These are phyloP conservation scores for Oryza nivara DNA, from an alignment of 176 grass and related monocot species.

Conservation along the genomic window DNA sequence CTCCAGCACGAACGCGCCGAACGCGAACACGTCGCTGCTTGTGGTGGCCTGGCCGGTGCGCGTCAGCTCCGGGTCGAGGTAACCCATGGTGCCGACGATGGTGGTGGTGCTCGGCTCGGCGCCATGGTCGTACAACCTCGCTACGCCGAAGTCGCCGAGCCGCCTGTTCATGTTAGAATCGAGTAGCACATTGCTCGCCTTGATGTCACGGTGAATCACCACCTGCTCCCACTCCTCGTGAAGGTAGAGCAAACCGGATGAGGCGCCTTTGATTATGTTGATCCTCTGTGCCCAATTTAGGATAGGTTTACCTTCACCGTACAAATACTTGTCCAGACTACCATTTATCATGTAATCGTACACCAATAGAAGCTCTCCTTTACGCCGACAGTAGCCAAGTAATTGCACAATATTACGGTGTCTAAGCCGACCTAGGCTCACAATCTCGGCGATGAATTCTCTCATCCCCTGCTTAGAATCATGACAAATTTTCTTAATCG, in stretches of 20 bases:
- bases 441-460: constrained; percentile 18
- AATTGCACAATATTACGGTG: not conserved
- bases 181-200: too few relatives aligned
- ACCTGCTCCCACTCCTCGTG: not conserved
- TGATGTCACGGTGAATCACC: not conserved
- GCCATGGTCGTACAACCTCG: not conserved
- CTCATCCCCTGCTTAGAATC: constrained; percentile 14
- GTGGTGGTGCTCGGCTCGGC: not conserved
- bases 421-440: not conserved
- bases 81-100: not conserved
- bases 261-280: too few relatives aligned
- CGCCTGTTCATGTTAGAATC: not conserved
- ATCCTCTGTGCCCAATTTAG: too few relatives aligned
- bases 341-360: too few relatives aligned
- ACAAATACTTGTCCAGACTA: not conserved
- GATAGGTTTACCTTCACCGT: not conserved
- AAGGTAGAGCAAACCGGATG: not conserved
- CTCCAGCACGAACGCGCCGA: constrained; percentile 64
- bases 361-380: not conserved
- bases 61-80: not conserved
- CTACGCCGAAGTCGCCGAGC: not conserved
- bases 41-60: not conserved
- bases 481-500: not conserved
- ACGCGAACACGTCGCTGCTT: constrained; percentile 47
- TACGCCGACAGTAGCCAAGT: not conserved